Evolutionary conservation across 2,329 filamentous ascomycete species (phyloP), one percentile per base, ranked within the genome.

Genomic region (Claviceps spartinae): DNA sequence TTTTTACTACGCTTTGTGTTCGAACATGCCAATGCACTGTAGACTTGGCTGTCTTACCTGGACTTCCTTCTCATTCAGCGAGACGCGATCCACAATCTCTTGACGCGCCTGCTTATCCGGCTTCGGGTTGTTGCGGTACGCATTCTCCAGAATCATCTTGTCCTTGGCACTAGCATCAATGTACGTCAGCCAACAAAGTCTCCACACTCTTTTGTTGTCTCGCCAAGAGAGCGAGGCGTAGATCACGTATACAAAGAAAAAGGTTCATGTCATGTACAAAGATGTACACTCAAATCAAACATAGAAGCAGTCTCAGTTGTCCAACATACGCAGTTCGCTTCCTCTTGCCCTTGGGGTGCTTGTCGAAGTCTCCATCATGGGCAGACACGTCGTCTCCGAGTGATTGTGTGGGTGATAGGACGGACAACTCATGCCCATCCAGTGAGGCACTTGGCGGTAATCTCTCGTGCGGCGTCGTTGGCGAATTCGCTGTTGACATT

Each of bases 1-100:
- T 4, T 24, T 26, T 1, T 26, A 16, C 11, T 44, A 5, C 22
- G 3, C 16, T 18, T 46, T 30, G 45, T 47, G 13, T 22, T 38
- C n/a, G 34, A n/a, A 34, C 30, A 8, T 18, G 13, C 18, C 18
- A 9, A 7, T 47, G 18, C 18, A 47, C 34, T 6, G 46, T 16
- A 38, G 18, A n/a, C 46, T 22, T 47, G 46, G 46, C 24, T 16
- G 16, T 47, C 83, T 68, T 72, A 95, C 91, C 82, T 96, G 91
- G 40, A 96, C 88, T 73, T 96, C 90, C 68, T 95, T 96, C 72
- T 96, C 90, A 59, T 87, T 91, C 57, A 97, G 76, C 24, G 87
- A 85, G 55, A 96, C 89, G 68, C 83, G 86, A 69, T 81, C 79
- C 54, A 94, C 88, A 57, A 97, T 89, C 54, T 84, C 83, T 47